A percentile compares a stretch with the other conserved stretches of the same genome.
Evolutionary conservation across 345 rosid genomes (phyloP).

Genomic region (Syzygium oleosum): DNA sequence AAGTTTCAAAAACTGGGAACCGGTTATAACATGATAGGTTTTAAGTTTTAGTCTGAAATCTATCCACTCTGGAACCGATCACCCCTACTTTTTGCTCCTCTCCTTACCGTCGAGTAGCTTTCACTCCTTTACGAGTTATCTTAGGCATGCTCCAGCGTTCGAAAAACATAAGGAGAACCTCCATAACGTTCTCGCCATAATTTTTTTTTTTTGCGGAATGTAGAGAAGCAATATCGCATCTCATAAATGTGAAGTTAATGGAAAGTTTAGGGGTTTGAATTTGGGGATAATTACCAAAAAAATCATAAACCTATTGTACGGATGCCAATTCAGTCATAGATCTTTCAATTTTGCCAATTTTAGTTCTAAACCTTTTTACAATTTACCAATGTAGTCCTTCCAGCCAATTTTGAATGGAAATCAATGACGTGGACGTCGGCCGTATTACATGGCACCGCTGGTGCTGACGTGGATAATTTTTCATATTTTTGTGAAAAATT

Average conservation of each 20-base stretch:
- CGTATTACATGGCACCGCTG: not conserved
- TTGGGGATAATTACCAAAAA: not conserved
- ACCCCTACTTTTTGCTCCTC: not conserved
- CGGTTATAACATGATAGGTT: no score
- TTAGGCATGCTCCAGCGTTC: not conserved
- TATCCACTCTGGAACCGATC: no score
- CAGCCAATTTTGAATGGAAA: not conserved
- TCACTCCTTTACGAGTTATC: not conserved
- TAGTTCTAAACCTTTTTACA: not conserved
- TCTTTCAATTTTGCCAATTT: not conserved
- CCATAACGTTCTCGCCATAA: not conserved
- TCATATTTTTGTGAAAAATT: not conserved
- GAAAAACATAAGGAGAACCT: not conserved
- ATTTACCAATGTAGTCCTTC: not conserved
- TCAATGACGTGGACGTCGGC: rapidly evolving
- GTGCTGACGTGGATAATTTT: not conserved
- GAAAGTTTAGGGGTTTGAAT: not conserved
- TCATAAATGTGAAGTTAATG: not conserved
- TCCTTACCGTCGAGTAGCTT: not conserved
- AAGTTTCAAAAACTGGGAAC: no score
- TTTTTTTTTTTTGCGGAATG: not conserved
- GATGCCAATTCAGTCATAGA: not conserved
- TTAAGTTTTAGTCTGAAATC: no score
- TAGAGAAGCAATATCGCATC: not conserved
- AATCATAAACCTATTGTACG: no score